Base-by-base conservation (phyloP, 148 eudicot genomes). In the Agrostemma githago region DNA sequence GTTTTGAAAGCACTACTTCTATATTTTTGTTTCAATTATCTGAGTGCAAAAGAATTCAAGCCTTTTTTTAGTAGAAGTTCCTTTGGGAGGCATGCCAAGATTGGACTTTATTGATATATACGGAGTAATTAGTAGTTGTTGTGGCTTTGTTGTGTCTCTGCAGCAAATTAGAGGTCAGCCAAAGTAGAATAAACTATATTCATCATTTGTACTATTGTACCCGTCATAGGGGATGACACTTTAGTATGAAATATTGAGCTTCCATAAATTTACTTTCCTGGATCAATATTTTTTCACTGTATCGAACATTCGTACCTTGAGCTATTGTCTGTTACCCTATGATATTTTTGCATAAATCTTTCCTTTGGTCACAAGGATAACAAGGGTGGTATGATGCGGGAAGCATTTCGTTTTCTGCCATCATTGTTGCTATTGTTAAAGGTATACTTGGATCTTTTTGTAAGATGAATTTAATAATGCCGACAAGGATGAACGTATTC, bases 381-480 rank as follows among this genome's bases (percentile, higher is more conserved):
- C 84, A 92, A 87, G 98, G 96, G 79, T 94, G 96, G 98, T 94
- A 89, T 81, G 97, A 94, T 82, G 98, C 97, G 59, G 98, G 97
- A 75, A 94, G 97, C 82, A 94, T 94, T 71, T 90, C 92, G 38
- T 34, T 94, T 78, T 97, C 98, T 7, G 98, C 90, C 78, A 68
- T 92, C 69, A 86, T 92, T 79, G 97, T 94, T 68, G 92, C 90
- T 75, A 73, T 81, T 74, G 89, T 90, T 62, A 92, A 96, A 87
- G 98, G 98, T 94, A 87, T 72, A n/a, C 17, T 42, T 39, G 6
- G 11, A 9, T 16, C n/a, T 12, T 34, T 42, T 67, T 43, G 26
- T 19, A 5, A 16, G 7, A 34, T 39, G 48, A 65, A 12, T 61
- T 2, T 51, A 51, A 3, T 51, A 51, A 51, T 51, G 4, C 16